A percentile compares a stretch with the other conserved stretches of the same genome.
These are phyloP conservation scores for grape (Vitis vinifera) DNA, from an alignment of 164 flowering plant species.

Conservation along the genomic window DNA sequence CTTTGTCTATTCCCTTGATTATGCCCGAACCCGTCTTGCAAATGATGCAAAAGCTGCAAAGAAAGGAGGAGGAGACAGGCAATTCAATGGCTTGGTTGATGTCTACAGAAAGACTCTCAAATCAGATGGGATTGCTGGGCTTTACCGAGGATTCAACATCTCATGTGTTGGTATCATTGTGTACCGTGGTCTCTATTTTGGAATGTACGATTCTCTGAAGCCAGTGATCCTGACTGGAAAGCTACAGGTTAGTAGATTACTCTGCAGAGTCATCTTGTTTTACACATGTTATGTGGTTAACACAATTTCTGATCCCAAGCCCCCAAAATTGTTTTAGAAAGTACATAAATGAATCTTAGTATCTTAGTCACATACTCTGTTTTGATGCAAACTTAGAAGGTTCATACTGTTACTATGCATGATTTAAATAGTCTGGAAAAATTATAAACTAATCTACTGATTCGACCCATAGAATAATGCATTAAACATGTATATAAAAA, in stretches of 20 bases:
- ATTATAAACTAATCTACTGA: too few species aligned
- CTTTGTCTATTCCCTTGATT: conserved; percentile 82
- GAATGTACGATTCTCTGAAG: conserved; percentile 86
- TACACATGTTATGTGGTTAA: too few species aligned
- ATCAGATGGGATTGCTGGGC: conserved; percentile 84
- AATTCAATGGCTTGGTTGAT: conserved; percentile 78
- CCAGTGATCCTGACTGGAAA: conserved; percentile 64
- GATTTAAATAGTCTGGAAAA: too few species aligned
- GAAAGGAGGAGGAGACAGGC: conserved; percentile 86
- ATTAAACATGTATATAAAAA: too few species aligned
- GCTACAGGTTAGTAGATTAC: conserved; percentile 51
- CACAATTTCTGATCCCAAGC: too few species aligned
- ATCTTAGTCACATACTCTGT: too few species aligned
- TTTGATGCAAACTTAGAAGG: too few species aligned
- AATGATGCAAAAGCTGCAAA: conserved; percentile 85
- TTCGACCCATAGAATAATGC: too few species aligned
- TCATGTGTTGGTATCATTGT: conserved; percentile 83
- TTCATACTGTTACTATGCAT: too few species aligned
- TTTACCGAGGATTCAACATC: conserved; percentile 85
- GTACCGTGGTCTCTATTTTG: conserved; percentile 82
- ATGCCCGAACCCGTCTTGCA: conserved; percentile 80
- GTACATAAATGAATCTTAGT: too few species aligned
- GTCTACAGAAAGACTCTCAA: conserved; percentile 75
- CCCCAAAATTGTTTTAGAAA: too few species aligned
- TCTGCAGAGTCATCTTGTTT: background rate